These are phyloP conservation scores for Byssochlamys sp. DNA, from an alignment of 2,329 filamentous ascomycete genomes.

Conservation along the genomic window DNA sequence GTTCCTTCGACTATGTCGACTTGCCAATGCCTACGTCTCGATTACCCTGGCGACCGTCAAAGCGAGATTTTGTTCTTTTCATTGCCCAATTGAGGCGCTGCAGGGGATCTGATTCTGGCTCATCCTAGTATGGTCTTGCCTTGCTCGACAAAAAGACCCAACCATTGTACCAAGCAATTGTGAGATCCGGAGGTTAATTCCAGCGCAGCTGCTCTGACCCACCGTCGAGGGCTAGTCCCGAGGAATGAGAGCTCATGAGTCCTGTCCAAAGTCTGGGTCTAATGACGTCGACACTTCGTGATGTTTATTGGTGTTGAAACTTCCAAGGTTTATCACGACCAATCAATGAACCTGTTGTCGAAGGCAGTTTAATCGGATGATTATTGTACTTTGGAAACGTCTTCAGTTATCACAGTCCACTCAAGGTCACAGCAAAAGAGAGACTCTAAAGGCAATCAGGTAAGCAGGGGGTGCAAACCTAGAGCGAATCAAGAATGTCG, in stretches of 20 bases:
- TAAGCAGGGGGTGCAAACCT: background rate
- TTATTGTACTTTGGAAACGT: background rate
- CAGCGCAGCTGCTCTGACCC: background rate
- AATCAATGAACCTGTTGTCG: background rate
- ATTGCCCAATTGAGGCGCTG: background rate
- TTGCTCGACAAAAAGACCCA: background rate
- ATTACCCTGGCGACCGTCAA: background rate
- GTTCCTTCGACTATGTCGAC: background rate
- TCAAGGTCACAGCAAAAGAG: background rate
- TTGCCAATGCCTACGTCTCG: background rate
- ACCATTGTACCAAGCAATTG: background rate
- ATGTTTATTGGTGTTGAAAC: background rate
- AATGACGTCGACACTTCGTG: background rate
- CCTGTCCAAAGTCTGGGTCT: background rate
- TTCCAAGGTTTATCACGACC: background rate
- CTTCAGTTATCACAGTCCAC: background rate
- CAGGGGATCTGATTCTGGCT: background rate
- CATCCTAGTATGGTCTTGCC: background rate
- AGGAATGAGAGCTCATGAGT: background rate
- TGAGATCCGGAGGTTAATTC: background rate
- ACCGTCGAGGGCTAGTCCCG: background rate
- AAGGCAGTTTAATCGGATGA: background rate
- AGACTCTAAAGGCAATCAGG: background rate
- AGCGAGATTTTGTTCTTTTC: background rate
- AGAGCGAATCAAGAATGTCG: background rate